Conservation (phyloP, 2,329 filamentous ascomycete species). For the Trichoderma koningiopsis region DNA sequence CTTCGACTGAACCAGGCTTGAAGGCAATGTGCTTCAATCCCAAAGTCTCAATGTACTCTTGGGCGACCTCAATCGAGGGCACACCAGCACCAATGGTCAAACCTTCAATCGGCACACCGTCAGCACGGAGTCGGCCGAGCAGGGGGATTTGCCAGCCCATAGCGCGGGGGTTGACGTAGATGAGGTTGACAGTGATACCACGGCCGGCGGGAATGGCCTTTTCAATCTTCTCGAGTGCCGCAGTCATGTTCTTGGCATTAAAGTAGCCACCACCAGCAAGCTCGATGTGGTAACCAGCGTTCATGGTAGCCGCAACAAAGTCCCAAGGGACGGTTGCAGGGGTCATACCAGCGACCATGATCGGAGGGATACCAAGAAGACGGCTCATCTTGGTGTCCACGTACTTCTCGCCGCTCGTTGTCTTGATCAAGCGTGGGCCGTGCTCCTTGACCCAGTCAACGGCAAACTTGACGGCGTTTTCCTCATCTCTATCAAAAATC, state of each 20-base stretch:
- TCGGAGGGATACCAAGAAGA: constrained; percentile 78
- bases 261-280: constrained; percentile 89
- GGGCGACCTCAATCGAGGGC: constrained; percentile 87
- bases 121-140: constrained; percentile 74
- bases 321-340: constrained; percentile 87
- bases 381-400: constrained; percentile 97
- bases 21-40: constrained; percentile 92
- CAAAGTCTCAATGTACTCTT: constrained; percentile 91
- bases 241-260: constrained; percentile 78
- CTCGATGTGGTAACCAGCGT: constrained; percentile 92
- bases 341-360: constrained; percentile 95
- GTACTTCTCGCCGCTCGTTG: constrained; percentile 83
- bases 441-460: constrained; percentile 98
- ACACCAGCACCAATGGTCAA: constrained; percentile 92
- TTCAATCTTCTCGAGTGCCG: constrained; percentile 82
- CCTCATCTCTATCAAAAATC: constrained; percentile 93
- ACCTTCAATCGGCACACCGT: constrained; percentile 89
- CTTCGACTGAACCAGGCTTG: constrained; percentile 88
- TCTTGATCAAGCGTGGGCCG: constrained; percentile 88
- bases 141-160: constrained; percentile 94
- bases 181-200: constrained; percentile 86
- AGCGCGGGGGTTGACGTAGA: constrained; percentile 85
- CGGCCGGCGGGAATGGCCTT: constrained; percentile 79
- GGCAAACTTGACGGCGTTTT: constrained; percentile 91
- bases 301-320: constrained; percentile 90